A percentile compares a stretch with the other conserved stretches of the same genome.
Conservation (phyloP, 805 yeast genomes). For the Ascoidea asiatica region DNA sequence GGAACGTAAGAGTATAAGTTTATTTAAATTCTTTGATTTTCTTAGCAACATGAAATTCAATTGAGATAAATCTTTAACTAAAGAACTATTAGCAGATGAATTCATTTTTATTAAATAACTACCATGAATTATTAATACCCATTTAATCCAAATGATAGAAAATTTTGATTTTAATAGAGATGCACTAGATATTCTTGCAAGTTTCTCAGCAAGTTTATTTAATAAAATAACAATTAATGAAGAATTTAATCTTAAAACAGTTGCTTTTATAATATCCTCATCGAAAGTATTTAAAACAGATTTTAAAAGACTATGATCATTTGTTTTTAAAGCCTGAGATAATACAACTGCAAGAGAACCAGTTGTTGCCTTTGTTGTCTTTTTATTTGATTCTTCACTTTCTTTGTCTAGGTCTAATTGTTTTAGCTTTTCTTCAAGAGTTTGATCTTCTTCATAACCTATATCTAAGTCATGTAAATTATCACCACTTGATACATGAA, state of each 20-base stretch:
- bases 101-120: conserved; percentile 42
- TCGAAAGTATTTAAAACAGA: conserved; percentile 52
- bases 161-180: conserved; percentile 25
- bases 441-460: conserved; percentile 24
- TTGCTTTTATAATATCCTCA: conserved; percentile 35
- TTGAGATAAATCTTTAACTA: conserved; percentile 26
- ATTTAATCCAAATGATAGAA: conserved; percentile 67
- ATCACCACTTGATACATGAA: conserved; percentile 36
- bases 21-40: conserved; percentile 56
- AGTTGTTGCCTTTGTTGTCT: conserved; percentile 32
- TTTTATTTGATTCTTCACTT: conserved; percentile 13
- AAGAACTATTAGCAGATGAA: conserved; percentile 23
- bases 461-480: conserved; percentile 41
- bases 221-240: conserved; percentile 40
- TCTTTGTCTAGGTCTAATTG: conserved; percentile 11
- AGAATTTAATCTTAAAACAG: conserved; percentile 44
- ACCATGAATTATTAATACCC: conserved; percentile 77
- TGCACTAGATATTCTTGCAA: conserved; percentile 44
- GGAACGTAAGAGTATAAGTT: conserved; percentile 71
- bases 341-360: conserved; percentile 78
- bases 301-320: conserved; percentile 78
- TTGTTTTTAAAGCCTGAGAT: conserved; percentile 76
- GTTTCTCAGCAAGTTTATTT: conserved; percentile 43
- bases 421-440: conserved; percentile 42
- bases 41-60: conserved; percentile 52